Evolutionary conservation across 257 asterid species (phyloP).

Genomic region (Scutellaria baicalensis): DNA sequence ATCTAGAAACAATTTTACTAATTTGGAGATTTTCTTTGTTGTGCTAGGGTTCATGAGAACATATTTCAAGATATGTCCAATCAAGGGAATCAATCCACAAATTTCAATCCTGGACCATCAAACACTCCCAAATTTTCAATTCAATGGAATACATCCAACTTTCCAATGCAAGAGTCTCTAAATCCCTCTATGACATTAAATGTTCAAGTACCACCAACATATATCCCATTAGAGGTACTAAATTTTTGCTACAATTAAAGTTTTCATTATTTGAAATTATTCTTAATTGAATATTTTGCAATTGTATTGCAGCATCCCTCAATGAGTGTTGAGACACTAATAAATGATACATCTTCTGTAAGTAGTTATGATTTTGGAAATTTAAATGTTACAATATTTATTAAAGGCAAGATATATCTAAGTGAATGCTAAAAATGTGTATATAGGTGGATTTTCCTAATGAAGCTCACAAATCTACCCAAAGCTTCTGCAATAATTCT

Average conservation of each 20-base stretch:
- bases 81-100: conserved; percentile 7
- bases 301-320: conserved; percentile 17
- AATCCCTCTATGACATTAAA: not conserved
- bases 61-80: conserved; percentile 18
- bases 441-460: conserved; percentile 15
- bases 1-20: not conserved
- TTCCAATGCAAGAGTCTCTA: conserved; percentile 6
- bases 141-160: not conserved
- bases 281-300: not conserved
- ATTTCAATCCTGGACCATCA: not conserved
- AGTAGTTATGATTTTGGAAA: not conserved
- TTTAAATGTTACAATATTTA: not conserved
- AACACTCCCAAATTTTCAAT: not conserved
- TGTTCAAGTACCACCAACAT: not conserved
- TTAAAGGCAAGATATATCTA: not conserved
- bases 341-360: conserved; percentile 13
- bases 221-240: conserved; percentile 19
- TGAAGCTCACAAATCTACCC: conserved; percentile 10
- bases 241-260: not conserved
- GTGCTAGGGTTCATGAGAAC: conserved; percentile 20
- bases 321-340: not conserved
- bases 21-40: not conserved
- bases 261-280: not conserved
- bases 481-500: not conserved
- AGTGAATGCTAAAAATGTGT: not conserved